A percentile compares a stretch with the other conserved stretches of the same genome.
Evolutionary conservation across 148 eudicot species (phyloP).

Genomic region (Mesembryanthemum crystallinum): DNA sequence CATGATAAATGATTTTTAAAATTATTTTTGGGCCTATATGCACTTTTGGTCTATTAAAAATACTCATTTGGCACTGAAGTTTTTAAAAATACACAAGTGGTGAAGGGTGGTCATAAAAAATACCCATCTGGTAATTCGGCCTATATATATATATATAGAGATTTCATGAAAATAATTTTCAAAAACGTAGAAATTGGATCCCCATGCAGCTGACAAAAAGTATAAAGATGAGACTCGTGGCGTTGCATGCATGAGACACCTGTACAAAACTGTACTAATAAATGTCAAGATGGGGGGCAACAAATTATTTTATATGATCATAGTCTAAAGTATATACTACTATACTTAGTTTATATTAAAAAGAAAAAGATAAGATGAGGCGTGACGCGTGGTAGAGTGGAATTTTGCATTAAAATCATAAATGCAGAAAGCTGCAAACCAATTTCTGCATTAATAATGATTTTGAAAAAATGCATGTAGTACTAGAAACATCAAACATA

Average conservation of each 20-base stretch:
- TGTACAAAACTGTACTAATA: background rate
- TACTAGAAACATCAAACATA: no score
- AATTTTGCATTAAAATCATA: background rate
- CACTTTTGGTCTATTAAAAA: no score
- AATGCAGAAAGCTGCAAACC: conserved; percentile 8
- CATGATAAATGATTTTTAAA: no score
- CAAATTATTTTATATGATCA: background rate
- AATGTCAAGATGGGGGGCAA: background rate
- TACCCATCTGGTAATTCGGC: no score
- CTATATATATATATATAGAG: no score
- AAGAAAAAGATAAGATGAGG: conserved; percentile 13
- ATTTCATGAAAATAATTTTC: background rate
- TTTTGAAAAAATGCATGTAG: no score
- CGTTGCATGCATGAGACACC: conserved; percentile 9
- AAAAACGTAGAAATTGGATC: conserved; percentile 10
- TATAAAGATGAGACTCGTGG: background rate
- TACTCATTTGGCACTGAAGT: no score
- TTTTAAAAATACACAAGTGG: no score
- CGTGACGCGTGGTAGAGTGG: conserved; percentile 9
- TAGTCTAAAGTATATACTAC: no score
- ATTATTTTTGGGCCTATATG: no score
- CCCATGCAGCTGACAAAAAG: conserved; percentile 12
- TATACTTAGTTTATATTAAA: background rate
- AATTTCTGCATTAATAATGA: background rate
- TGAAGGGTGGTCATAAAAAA: no score